Evolutionary conservation across 352 stramenopile genomes (phyloP), one percentile per base, ranked within the genome.

Genomic region (Globisporangium cylindrosporum): DNA sequence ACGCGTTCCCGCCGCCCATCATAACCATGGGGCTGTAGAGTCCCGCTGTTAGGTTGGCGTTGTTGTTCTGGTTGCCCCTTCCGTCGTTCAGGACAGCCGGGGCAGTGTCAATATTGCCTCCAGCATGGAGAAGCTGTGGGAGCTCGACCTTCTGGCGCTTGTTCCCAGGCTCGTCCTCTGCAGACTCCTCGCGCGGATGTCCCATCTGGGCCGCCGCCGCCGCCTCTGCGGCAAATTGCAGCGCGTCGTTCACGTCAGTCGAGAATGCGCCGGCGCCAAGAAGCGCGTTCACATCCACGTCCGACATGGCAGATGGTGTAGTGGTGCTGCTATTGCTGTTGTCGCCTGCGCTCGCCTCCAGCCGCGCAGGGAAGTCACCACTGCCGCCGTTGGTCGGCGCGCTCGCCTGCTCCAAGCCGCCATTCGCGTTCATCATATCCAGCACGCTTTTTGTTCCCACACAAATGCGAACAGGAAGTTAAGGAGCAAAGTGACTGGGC

Each of bases 381-480:
- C 24, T 22, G 64, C 53, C 64, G 20, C 55, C 48, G 65, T 66
- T 59, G 24, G 64, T 59, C 41, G 34, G 25, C 55, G 48, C 38
- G 60, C 48, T 67, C 34, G 27, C 36, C 18, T 61, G 62, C 51
- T 68, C 62, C 25, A 68, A 62, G 36, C 38, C 58, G 61, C 55
- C 65, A 68, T 73, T 71, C 73, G 74, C 75, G 54, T 65, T 32
- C 27, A 32, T 62, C 34, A 59, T 59, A 48, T 58, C 36, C 15
- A 59, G 4, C n/a, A 18, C 65, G 62, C 55, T 59, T 68, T 24
- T 32, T 32, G 27, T 55, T 69, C 43, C 54, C 57, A 25, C 69
- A 22, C 12, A 46, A 46, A 46, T 46, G 38, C 38, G 38, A 46
- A 46, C 4, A 46, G 10, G 10, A 20, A 20, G 36, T 5, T 4